A percentile compares a stretch with the other conserved stretches of the same genome.
These are phyloP conservation scores for Aspergillus steynii DNA, from an alignment of 495 filamentous ascomycete genomes.

Conservation along the genomic window DNA sequence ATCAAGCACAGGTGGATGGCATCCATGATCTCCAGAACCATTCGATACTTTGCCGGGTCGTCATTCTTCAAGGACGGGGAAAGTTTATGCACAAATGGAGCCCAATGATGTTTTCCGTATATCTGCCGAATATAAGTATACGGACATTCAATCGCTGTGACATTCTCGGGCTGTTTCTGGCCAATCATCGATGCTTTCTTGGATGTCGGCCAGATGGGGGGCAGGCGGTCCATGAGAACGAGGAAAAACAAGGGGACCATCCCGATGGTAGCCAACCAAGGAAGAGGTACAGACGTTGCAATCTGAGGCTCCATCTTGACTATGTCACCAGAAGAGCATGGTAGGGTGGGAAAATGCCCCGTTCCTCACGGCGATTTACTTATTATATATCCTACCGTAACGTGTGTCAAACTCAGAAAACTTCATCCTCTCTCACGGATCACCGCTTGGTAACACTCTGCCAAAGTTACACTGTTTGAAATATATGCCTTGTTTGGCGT, in stretches of 20 bases:
- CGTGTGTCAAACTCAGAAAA: not conserved
- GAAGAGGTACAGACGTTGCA: conserved; percentile 14
- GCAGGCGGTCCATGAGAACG: conserved; percentile 16
- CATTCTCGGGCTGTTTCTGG: conserved; percentile 13
- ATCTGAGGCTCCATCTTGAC: conserved; percentile 7
- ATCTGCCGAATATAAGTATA: conserved; percentile 22
- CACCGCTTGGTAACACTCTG: not conserved
- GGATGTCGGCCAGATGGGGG: conserved; percentile 15
- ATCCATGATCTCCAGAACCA: conserved; percentile 34
- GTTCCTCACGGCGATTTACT: not conserved
- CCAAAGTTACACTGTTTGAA: not conserved
- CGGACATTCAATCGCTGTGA: conserved; percentile 23
- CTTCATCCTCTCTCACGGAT: not conserved
- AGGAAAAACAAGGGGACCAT: conserved; percentile 15
- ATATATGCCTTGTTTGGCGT: not conserved
- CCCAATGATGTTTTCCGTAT: conserved; percentile 32
- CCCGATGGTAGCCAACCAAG: conserved; percentile 9
- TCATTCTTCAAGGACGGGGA: conserved; percentile 21
- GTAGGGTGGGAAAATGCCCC: not conserved
- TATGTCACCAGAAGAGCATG: not conserved
- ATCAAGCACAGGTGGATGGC: conserved; percentile 34
- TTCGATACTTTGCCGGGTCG: conserved; percentile 22
- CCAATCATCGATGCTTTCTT: conserved; percentile 22
- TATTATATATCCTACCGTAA: not conserved
- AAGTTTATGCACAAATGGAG: conserved; percentile 26